Conservation (phyloP, 352 stramenopile species). For the Discostella stelligera region DNA sequence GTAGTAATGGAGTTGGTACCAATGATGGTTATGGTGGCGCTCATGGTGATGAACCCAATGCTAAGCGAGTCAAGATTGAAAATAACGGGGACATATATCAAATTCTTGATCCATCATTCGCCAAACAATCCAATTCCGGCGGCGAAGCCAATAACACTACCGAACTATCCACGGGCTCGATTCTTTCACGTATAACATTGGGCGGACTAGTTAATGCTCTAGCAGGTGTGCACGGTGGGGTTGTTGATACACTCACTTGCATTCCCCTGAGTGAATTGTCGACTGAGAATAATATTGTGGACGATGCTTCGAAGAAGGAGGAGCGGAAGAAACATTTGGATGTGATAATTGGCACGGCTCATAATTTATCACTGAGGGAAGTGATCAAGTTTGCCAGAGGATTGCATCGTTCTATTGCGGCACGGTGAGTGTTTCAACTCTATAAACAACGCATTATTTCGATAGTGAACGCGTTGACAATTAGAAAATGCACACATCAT, state of each 20-base stretch:
- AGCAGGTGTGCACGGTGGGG: slow-evolving; percentile 38
- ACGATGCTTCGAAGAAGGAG: slow-evolving; percentile 4
- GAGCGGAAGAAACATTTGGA: slow-evolving; percentile 29
- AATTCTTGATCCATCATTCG: slow-evolving; percentile 82
- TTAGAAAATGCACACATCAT: neutral
- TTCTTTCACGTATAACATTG: slow-evolving; percentile 60
- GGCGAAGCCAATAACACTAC: neutral
- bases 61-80: slow-evolving; percentile 21
- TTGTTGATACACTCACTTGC: slow-evolving; percentile 48
- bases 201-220: slow-evolving; percentile 72
- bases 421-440: slow-evolving; percentile 42
- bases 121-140: slow-evolving; percentile 35
- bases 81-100: slow-evolving; percentile 51
- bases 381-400: slow-evolving; percentile 41
- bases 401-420: slow-evolving; percentile 56
- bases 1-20: neutral
- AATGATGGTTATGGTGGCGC: neutral
- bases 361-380: slow-evolving; percentile 35
- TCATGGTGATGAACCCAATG: neutral
- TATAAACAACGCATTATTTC: neutral
- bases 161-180: slow-evolving; percentile 30
- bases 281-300: slow-evolving; percentile 2
- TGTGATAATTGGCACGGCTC: slow-evolving; percentile 20
- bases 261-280: slow-evolving; percentile 38
- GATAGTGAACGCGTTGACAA: neutral